These are phyloP conservation scores for Bothriochloa decipiens DNA, from an alignment of 176 grass and related monocot genomes.

Conservation along the genomic window DNA sequence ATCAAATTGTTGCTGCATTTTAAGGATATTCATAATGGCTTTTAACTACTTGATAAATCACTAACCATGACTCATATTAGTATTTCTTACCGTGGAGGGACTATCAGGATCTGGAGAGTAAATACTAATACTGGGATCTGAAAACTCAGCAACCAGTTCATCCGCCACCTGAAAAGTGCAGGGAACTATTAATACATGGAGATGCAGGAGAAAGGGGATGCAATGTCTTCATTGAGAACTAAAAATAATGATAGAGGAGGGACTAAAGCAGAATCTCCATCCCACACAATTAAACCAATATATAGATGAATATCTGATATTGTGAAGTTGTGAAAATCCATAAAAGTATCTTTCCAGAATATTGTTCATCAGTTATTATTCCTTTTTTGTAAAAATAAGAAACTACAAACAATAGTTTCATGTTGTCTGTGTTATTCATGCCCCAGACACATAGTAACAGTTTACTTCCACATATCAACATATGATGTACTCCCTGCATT, in stretches of 20 bases:
- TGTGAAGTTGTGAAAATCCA: background rate
- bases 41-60: constrained; percentile 23
- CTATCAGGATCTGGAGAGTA: constrained; percentile 73
- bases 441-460: too few relatives aligned
- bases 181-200: background rate
- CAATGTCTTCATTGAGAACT: background rate
- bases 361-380: background rate
- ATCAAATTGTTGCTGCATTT: constrained; percentile 64
- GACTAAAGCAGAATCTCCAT: background rate
- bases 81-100: constrained; percentile 40
- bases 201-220: background rate
- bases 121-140: constrained; percentile 66
- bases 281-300: background rate
- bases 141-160: constrained; percentile 90
- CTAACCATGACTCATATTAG: background rate
- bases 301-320: background rate
- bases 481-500: too few relatives aligned
- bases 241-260: too few relatives aligned
- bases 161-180: constrained; percentile 75
- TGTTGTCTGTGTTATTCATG: background rate
- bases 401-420: background rate
- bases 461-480: too few relatives aligned
- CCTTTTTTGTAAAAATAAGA: background rate
- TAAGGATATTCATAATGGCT: constrained; percentile 40
- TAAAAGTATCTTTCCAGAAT: background rate